phyloP scores from a whole-genome alignment of 306 rosid species.

The Trichosanthes cucumerina region DNA sequence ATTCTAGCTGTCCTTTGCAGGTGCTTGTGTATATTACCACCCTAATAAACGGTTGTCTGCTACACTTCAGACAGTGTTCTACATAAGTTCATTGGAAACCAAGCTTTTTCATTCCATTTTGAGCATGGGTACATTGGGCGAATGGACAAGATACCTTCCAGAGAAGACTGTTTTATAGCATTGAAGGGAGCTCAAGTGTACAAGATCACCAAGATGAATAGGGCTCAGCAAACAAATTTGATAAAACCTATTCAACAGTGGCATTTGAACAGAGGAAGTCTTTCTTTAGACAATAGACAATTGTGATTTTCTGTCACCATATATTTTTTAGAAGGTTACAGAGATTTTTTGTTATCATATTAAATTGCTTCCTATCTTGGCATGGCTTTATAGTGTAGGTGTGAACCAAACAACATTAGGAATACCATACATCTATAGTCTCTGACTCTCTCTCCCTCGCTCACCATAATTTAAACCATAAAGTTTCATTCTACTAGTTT shows the following conservation, averaged over 20 bases:
- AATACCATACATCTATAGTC: not conserved
- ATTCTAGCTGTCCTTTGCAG: not conserved
- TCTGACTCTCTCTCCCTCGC: not conserved
- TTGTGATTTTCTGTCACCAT: not conserved
- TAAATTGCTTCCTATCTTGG: not conserved
- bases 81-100: not conserved
- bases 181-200: not conserved
- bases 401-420: not conserved
- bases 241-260: no score
- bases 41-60: not conserved
- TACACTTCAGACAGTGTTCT: not conserved
- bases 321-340: not conserved
- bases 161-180: not conserved
- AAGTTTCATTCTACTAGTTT: not conserved
- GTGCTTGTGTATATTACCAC: not conserved
- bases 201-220: not conserved
- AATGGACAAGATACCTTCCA: not conserved
- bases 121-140: not conserved
- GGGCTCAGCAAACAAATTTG: not conserved
- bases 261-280: no score
- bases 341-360: not conserved
- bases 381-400: not conserved
- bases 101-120: not conserved
- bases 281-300: no score
- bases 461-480: not conserved